Conservation (phyloP, 495 filamentous ascomycete genomes). For the Mytilinidion resinicola region DNA sequence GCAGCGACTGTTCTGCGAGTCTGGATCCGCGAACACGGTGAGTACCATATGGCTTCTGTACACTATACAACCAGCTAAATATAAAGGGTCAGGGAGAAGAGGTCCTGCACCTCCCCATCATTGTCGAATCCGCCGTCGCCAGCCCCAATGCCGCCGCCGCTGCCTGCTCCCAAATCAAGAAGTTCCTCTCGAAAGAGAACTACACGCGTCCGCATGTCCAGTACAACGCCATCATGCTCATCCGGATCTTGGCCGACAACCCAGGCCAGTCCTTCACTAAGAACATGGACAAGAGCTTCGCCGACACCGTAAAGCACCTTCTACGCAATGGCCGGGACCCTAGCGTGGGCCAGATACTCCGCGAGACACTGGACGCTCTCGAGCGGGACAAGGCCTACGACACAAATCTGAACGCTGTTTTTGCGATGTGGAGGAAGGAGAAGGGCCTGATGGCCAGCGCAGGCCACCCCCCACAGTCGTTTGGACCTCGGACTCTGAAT, state of each 20-base stretch:
- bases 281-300: constrained; percentile 78
- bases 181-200: constrained; percentile 67
- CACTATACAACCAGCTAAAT: background rate
- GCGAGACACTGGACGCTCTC: constrained; percentile 76
- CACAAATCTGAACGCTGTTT: constrained; percentile 57
- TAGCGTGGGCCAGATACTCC: constrained; percentile 73
- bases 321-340: constrained; percentile 64
- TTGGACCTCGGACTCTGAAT: constrained; percentile 19
- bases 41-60: constrained; percentile 21
- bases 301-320: constrained; percentile 65
- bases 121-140: constrained; percentile 92
- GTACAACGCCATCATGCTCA: constrained; percentile 95
- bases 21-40: constrained; percentile 59
- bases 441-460: constrained; percentile 43
- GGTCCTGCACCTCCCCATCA: constrained; percentile 84
- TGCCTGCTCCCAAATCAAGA: constrained; percentile 69
- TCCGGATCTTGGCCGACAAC: constrained; percentile 88
- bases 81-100: constrained; percentile 60
- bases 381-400: constrained; percentile 63
- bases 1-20: constrained; percentile 71
- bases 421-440: constrained; percentile 87
- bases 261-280: constrained; percentile 82
- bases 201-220: constrained; percentile 60
- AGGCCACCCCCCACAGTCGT: background rate
- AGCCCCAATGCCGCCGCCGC: constrained; percentile 76